Evolutionary conservation across 1,284 basidiomycete genomes (phyloP), one percentile per base, ranked within the genome.

Genomic region (Leccinum angustisporum): DNA sequence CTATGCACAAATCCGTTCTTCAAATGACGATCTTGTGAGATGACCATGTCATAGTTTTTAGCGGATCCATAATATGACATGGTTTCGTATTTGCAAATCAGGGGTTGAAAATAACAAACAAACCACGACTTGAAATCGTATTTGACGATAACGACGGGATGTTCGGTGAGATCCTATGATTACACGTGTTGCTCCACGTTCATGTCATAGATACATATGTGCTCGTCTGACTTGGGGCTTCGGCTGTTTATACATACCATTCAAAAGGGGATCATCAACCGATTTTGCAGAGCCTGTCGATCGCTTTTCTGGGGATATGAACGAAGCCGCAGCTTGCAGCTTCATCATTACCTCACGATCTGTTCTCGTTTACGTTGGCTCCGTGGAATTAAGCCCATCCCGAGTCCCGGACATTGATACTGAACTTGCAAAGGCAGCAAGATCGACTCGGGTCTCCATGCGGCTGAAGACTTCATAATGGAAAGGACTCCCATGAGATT

Each of bases 61-160:
- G 54, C 40, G 48, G 27, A 61, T 38, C 43, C 36, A 38, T 11
- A 25, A 30, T n/a, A 57, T 53, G 34, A 61, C 54, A 60, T 16
- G 43, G 48, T 60, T 64, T 56, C 14, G 60, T 53, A 65, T 70
- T 70, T 68, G 59, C 25, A 72, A 74, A 65, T 60, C 52, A 65
- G 60, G 33, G 36, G 43, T 51, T 54, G 18, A 46, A 16, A 36
- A 34, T 36, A 27, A 30, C n/a, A 40, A 40, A 25, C 13, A 14
- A 11, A 57, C 61, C 57, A 60, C 60, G 61, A 48, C 18, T 25
- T 61, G 62, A 34, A 55, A 57, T 61, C 40, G 63, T 58, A 72
- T 71, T 66, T 70, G 71, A 72, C 67, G 70, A 74, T 73, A 74
- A 70, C 64, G 60, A 50, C 48, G 53, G 21, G 57, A 54, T 34